These are phyloP conservation scores for Ophiocytium majus DNA, from an alignment of 352 stramenopile species.

Conservation along the genomic window DNA sequence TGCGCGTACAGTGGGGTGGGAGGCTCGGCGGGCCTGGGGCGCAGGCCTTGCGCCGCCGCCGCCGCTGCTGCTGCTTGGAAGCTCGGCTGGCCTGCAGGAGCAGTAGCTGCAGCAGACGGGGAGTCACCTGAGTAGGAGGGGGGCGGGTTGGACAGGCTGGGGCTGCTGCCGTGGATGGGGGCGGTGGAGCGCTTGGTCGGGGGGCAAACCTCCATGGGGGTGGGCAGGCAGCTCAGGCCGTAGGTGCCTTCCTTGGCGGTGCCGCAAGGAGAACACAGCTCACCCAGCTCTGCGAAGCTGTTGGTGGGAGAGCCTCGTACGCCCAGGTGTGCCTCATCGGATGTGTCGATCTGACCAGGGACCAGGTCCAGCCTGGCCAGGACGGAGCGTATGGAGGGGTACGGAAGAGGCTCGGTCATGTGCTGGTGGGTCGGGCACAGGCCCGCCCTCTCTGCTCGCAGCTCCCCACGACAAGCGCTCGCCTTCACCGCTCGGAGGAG, in stretches of 20 bases:
- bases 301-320: not conserved
- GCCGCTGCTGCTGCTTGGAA: not conserved
- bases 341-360: slow-evolving; percentile 17
- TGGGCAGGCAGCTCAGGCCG: not conserved
- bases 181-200: not conserved
- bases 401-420: not conserved
- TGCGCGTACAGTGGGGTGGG: too few relatives aligned
- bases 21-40: too few relatives aligned
- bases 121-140: not conserved
- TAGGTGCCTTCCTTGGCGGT: not conserved
- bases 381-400: not conserved
- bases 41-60: not conserved
- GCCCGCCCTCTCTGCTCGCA: too few relatives aligned
- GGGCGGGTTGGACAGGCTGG: not conserved
- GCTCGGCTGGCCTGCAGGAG: not conserved
- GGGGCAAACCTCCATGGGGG: not conserved
- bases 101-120: not conserved
- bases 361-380: slow-evolving; percentile 6
- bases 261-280: too few relatives aligned
- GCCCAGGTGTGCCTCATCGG: not conserved
- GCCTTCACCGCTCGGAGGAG: too few relatives aligned
- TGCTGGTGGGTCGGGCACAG: too few relatives aligned
- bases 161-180: slow-evolving; percentile 7
- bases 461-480: too few relatives aligned
- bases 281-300: not conserved